Base-by-base conservation (phyloP, 2,329 filamentous ascomycete genomes). In the Dactylella cylindrospora region DNA sequence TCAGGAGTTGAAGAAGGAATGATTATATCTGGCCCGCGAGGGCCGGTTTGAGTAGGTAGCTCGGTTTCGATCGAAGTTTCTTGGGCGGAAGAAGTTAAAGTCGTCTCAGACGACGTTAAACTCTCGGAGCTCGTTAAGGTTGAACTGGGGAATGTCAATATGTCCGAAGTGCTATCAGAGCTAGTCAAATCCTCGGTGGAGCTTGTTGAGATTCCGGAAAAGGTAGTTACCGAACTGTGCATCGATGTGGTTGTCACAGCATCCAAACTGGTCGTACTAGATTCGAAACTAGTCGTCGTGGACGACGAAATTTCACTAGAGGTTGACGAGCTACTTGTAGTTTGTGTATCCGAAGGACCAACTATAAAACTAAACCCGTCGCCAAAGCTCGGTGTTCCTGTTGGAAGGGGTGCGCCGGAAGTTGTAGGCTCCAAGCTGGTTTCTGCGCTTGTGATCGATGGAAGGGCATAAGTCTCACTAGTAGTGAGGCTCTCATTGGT, bases 1-100 rank as follows among this genome's bases (percentile, higher is more conserved):
- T 62, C 29, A 17, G 38, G 38, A 6, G 44, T 40, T 15, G 57
- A 62, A 19, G 57, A 62, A 20, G 57, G 57, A 12, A 62, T 26
- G 9, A 62, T 10, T 2, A 62, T 17, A 43, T 62, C 49, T 17
- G 57, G 57, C 5, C 44, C 43, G 20, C 55, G 47, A 20, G 52
- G 36, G 1, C 19, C 36, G 15, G 39, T 38, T 28, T 39, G 23
- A 20, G 46, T 40, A 19, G 46, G 54, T 5, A 28, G n/a, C n/a
- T n/a, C n/a, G n/a, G n/a, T n/a, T n/a, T n/a, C n/a, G n/a, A n/a
- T n/a, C n/a, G n/a, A n/a, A n/a, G n/a, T n/a, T n/a, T n/a, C n/a
- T n/a, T n/a, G n/a, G n/a, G n/a, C n/a, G n/a, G n/a, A n/a, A n/a
- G n/a, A n/a, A n/a, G n/a, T n/a, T n/a, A n/a, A n/a, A n/a, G n/a